Evolutionary conservation across 2,329 filamentous ascomycete genomes (phyloP).

Genomic region (Penicillium sp.): DNA sequence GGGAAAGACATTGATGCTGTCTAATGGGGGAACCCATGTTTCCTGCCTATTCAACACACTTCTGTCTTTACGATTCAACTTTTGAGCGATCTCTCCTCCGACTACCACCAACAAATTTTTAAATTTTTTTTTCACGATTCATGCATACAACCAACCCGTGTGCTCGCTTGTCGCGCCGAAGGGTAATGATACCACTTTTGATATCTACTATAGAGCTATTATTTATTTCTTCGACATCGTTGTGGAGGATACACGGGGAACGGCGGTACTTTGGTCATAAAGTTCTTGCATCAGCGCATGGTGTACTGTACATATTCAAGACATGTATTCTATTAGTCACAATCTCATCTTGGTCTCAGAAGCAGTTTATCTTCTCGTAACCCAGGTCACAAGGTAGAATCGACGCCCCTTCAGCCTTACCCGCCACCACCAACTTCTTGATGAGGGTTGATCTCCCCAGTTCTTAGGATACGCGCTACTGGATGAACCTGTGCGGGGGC

Average conservation of each 20-base stretch:
- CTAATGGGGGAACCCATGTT: conserved; percentile 15
- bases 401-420: conserved; percentile 15
- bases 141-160: conserved; percentile 21
- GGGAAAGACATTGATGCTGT: conserved; percentile 24
- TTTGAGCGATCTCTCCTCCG: conserved; percentile 20
- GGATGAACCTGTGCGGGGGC: conserved; percentile 10
- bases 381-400: not conserved
- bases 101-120: conserved; percentile 28
- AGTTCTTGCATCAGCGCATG: conserved; percentile 16
- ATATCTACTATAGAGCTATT: conserved; percentile 23
- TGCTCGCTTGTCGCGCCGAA: conserved; percentile 5
- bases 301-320: conserved; percentile 17
- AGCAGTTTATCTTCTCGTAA: not conserved
- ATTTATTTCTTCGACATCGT: conserved; percentile 1
- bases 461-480: conserved; percentile 3
- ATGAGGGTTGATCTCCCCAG: not conserved
- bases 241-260: conserved; percentile 8
- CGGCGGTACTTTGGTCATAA: conserved; percentile 14
- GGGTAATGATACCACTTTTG: conserved; percentile 22
- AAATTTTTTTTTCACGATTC: conserved; percentile 30
- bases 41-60: not conserved
- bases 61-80: not conserved
- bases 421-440: not conserved
- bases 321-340: conserved; percentile 1
- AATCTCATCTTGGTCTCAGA: not conserved